Percentiles rank a stretch among this genome's conserved stretches.
Evolutionary conservation across 2,329 filamentous ascomycete genomes (phyloP).

Genomic region (Pseudocercospora musae): DNA sequence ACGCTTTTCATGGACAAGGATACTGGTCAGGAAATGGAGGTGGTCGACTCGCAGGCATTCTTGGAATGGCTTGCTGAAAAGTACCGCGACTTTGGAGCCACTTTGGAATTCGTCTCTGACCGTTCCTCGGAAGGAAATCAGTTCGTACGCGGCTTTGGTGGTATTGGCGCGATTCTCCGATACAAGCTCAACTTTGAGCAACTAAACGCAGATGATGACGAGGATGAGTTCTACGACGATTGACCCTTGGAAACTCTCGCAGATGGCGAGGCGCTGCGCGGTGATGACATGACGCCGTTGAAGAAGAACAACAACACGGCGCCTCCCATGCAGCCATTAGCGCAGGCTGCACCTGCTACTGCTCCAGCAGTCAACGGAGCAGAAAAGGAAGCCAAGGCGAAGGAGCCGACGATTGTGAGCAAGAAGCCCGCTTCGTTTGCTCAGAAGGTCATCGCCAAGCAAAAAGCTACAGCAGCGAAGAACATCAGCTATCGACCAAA

Average conservation of each 20-base stretch:
- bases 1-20: slow-evolving; percentile 91
- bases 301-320: slow-evolving; percentile 58
- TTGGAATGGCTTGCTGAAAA: slow-evolving; percentile 99
- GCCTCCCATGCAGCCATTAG: slow-evolving; percentile 44
- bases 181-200: slow-evolving; percentile 99
- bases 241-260: slow-evolving; percentile 70
- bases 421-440: slow-evolving; percentile 17
- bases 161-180: slow-evolving; percentile 92
- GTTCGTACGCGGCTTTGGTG: slow-evolving; percentile 99
- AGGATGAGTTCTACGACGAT: slow-evolving; percentile 86
- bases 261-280: slow-evolving; percentile 73
- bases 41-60: slow-evolving; percentile 82
- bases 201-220: slow-evolving; percentile 77
- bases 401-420: slow-evolving; percentile 4
- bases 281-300: slow-evolving; percentile 48
- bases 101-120: slow-evolving; percentile 95
- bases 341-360: slow-evolving; percentile 30
- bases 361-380: slow-evolving; percentile 27
- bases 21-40: slow-evolving; percentile 96
- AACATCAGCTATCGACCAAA: slow-evolving; percentile 26
- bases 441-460: slow-evolving; percentile 21
- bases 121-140: slow-evolving; percentile 97
- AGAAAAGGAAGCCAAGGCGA: slow-evolving; percentile 11
- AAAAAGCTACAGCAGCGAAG: slow-evolving; percentile 19
- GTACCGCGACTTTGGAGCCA: slow-evolving; percentile 96